Base-by-base conservation (phyloP, 306 rosid species). In the Hippophae tibetana region DNA sequence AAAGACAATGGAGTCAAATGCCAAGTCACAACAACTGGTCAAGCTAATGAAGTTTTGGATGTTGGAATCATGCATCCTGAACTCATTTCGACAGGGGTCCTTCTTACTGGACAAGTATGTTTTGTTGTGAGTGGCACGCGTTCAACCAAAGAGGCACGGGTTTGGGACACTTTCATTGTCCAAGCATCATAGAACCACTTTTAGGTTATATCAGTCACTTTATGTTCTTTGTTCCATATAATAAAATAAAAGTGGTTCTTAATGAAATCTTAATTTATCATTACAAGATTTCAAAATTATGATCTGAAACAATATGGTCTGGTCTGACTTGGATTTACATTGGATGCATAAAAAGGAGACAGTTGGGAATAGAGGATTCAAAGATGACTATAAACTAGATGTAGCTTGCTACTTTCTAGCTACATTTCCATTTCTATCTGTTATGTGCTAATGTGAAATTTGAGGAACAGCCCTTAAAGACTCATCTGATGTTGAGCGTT, bases 21-120 rank as follows among this genome's bases (percentile, higher is more conserved):
- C 70, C 97, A 89, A 69, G 94, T 89, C 64, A 94, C 97, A 0
- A 93, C 84, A 3, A 89, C 93, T 56, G 87, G 86, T 43, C 89
- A 84, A 43, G 58, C 84, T 47, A 86, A 80, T 60, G 95, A 86
- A 63, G 81, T 83, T 71, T 70, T 80, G 61, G 96, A 92, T 73
- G 84, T 85, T 6, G 98, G 98, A 54, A 83, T 92, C 79, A 76
- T 92, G 98, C 92, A 92, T 76, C 98, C 98, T 42, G 98, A 92
- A 69, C 92, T 85, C 56, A 85, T 79, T 31, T 67, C 95, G 56
- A 92, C 98, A 6, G 96, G 95, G 56, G 73, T 77, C 66, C 82
- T 92, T 71, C 92, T 79, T 55, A 76, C 96, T 51, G 96, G 98
- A 56, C 96, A 87, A 74, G 98, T 92, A 45, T 96, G 98, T 31